Base-by-base conservation (phyloP, 176 grass and related monocot genomes). In the Rhynchospora tenuis region DNA sequence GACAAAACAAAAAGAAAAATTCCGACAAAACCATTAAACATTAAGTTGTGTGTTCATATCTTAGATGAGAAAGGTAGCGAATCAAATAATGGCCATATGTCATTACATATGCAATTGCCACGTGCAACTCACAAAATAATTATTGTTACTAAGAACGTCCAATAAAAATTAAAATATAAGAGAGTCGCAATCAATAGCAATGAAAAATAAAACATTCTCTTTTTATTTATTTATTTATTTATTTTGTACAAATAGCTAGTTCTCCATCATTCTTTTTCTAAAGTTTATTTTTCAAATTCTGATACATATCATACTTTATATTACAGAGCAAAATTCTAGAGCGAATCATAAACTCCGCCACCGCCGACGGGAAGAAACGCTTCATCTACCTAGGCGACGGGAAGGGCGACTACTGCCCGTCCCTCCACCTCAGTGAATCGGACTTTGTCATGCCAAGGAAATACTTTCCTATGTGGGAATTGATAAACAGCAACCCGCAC, bases 371-470 rank as follows among this genome's bases (percentile, higher is more conserved):
- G 7, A 67, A 81, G 84, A 97, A 92, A 78, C 86, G 61, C 7
- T 79, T 94, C 47, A 81, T 97, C 50, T 97, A 97, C 90, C 77
- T 97, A 0, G 94, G 94, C 23, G 94, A 97, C 70, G 94, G 94
- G 0, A 85, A 89, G 63, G 94, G 94, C 6, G 94, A 97, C 52
- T 97, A 94, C 73, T 97, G 94, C 85, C 94, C 94, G 6, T 83
- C 90, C 42, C 88, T 94, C 62, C 78, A 87, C 24, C 92, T 94
- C 5, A 19, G 19, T 0, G 73, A 81, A 71, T 87, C 82, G 26
- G 94, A 97, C 85, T 85, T 89, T 60, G 50, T 97, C 45, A 92
- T 94, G 94, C 94, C 94, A 12, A 91, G 92, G n/a, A 86, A 79
- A 50, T 80, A 91, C 0, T 97, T 43, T 85, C 94, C 94, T 66